Base-by-base conservation (phyloP, 164 flowering plant species). In the Magnolia officinalis region DNA sequence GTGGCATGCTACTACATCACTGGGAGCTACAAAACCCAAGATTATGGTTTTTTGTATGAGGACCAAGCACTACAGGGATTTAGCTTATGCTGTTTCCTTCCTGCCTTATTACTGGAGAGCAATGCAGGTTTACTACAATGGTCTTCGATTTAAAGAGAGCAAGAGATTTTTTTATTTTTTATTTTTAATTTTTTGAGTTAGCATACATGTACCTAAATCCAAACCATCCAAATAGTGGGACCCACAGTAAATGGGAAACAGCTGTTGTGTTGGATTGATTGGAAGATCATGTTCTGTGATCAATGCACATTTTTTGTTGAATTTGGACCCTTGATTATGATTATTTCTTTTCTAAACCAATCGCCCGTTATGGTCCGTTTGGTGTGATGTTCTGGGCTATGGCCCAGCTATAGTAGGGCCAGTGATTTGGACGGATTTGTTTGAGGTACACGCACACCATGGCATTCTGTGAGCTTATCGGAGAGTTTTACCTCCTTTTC, bases 41-140 rank as follows among this genome's bases (percentile, higher is more conserved):
- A 96, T 72, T 96, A 91, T 67, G 90, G 90, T 4, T 92, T 86
- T n/a, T 74, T 96, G 99, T 85, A 86, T 83, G 87, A 87, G 88
- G 74, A 87, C 87, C 45, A 87, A 86, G 75, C 85, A 92, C 77
- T 94, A 89, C 83, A 83, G 90, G 37, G 97, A 96, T 83, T 86
- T 96, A 29, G 90, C 97, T 67, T 96, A 94, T 83, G 99, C 97
- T 26, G 97, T 94, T 74, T 96, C 99, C 72, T 96, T 96, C 82
- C 81, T 96, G 7, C 99, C 99, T 8, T 96, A 94, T 72, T 92
- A 94, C 82, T 96, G 99, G 98, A 85, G 99, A 51, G 98, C 99
- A 52, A 92, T 96, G 99, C 99, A 96, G 97, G 99, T 89, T 71
- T 31, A 70, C 63, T 37, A 75, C 58, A 6, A 19, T 63, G 24